These are phyloP conservation scores for Sarcodon sp. DNA, from an alignment of 768 basidiomycete genomes.

Conservation along the genomic window DNA sequence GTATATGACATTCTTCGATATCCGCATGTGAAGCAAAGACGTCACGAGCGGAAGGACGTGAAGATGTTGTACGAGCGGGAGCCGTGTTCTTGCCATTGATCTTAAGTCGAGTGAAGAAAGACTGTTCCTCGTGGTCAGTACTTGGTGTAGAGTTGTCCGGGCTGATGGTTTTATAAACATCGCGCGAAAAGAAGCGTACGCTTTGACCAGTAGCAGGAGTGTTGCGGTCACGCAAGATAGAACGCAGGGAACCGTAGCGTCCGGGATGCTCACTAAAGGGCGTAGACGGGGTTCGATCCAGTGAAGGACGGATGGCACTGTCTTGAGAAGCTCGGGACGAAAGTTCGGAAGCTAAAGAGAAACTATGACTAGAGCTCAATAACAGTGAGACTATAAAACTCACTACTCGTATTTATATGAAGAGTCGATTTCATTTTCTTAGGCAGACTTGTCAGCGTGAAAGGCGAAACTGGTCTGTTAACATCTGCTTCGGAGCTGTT, in stretches of 20 bases:
- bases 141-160: slow-evolving; percentile 44
- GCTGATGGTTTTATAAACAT: slow-evolving; percentile 51
- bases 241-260: slow-evolving; percentile 35
- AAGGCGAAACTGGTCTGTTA: slow-evolving; percentile 22
- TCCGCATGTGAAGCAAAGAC: slow-evolving; percentile 13
- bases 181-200: slow-evolving; percentile 65
- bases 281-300: slow-evolving; percentile 21
- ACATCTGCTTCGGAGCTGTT: slow-evolving; percentile 27
- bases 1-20: not conserved
- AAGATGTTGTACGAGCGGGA: slow-evolving; percentile 23
- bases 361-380: slow-evolving; percentile 11
- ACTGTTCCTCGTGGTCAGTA: slow-evolving; percentile 17
- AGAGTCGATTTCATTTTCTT: slow-evolving; percentile 39
- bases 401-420: slow-evolving; percentile 11
- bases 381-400: slow-evolving; percentile 1
- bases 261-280: slow-evolving; percentile 21
- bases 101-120: slow-evolving; percentile 16
- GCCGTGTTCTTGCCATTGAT: slow-evolving; percentile 15
- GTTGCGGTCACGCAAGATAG: slow-evolving; percentile 58
- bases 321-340: slow-evolving; percentile 4
- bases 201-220: slow-evolving; percentile 71
- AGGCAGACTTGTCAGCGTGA: slow-evolving; percentile 16
- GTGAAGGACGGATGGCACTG: slow-evolving; percentile 10
- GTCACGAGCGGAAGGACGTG: slow-evolving; percentile 34
- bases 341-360: not conserved